Percentiles rank a stretch among this genome's conserved stretches.
Evolutionary conservation across 1,284 basidiomycete genomes (phyloP).

Genomic region (Ceratobasidium sp.): DNA sequence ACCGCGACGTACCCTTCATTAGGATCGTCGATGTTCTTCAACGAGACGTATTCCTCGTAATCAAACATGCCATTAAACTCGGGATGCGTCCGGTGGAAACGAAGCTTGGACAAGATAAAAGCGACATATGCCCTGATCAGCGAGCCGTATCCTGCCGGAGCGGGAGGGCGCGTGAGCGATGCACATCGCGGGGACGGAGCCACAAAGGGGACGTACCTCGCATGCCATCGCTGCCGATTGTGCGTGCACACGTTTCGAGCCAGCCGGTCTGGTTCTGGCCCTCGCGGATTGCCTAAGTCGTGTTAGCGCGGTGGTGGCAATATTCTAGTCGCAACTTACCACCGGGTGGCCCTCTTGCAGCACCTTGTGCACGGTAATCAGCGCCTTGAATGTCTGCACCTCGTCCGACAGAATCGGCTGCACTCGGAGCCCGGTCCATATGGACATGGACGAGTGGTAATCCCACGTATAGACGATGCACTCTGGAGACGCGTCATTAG

Average conservation of each 20-base stretch:
- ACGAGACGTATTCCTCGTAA: constrained; percentile 95
- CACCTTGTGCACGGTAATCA: constrained; percentile 96
- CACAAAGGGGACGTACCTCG: constrained; percentile 64
- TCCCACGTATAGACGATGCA: constrained; percentile 99
- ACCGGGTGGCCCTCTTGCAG: constrained; percentile 94
- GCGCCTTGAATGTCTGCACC: constrained; percentile 94
- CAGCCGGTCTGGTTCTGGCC: constrained; percentile 95
- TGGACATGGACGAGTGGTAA: constrained; percentile 95
- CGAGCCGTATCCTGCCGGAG: constrained; percentile 86
- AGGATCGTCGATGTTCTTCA: constrained; percentile 96
- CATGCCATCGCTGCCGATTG: constrained; percentile 80
- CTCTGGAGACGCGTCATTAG: constrained; percentile 62
- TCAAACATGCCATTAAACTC: constrained; percentile 98
- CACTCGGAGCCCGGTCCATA: constrained; percentile 94
- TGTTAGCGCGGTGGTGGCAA: constrained; percentile 9
- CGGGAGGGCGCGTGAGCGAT: constrained; percentile 25
- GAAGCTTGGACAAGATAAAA: constrained; percentile 92
- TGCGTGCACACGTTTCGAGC: constrained; percentile 94
- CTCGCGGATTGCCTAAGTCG: constrained; percentile 85
- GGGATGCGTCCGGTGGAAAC: constrained; percentile 91
- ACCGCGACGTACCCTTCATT: constrained; percentile 86
- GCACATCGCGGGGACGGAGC: constrained; percentile 6
- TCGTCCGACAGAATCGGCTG: constrained; percentile 95
- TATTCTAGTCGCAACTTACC: constrained; percentile 61
- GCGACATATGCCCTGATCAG: constrained; percentile 94